A percentile compares a stretch with the other conserved stretches of the same genome.
These are phyloP conservation scores for Wickerhamiella allomyrinae DNA, from an alignment of 805 yeast genomes.

Conservation along the genomic window DNA sequence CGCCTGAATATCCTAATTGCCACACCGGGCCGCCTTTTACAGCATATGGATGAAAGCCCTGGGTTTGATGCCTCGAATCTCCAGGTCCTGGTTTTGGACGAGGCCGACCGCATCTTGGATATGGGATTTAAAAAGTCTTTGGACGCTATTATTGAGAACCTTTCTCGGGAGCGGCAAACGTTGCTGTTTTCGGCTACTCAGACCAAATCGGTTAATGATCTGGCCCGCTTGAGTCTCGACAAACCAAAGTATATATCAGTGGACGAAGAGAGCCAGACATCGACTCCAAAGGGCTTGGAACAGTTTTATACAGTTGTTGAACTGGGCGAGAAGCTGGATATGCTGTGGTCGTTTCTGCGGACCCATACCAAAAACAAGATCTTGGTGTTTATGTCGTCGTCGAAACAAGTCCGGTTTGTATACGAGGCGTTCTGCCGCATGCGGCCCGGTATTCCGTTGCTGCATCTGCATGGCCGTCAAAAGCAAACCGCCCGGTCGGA, in stretches of 20 bases:
- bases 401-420: constrained; percentile 81
- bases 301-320: constrained; percentile 67
- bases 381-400: constrained; percentile 70
- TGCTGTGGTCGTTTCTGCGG: constrained; percentile 72
- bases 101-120: constrained; percentile 84
- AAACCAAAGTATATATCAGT: constrained; percentile 48
- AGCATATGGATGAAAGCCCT: constrained; percentile 80
- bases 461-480: constrained; percentile 80
- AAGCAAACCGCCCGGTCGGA: constrained; percentile 82
- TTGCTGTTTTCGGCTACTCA: constrained; percentile 80
- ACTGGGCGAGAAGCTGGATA: constrained; percentile 69
- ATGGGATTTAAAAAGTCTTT: constrained; percentile 82
- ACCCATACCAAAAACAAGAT: constrained; percentile 70
- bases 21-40: constrained; percentile 83
- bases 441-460: constrained; percentile 81
- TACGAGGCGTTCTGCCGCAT: constrained; percentile 74
- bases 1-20: constrained; percentile 73
- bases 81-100: constrained; percentile 72
- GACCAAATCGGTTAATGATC: constrained; percentile 64
- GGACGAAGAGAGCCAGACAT: constrained; percentile 23
- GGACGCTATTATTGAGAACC: constrained; percentile 62
- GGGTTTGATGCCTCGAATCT: constrained; percentile 62
- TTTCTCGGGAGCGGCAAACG: constrained; percentile 75
- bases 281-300: constrained; percentile 72
- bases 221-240: constrained; percentile 63